Conservation (phyloP, 257 asterid species). For the Scutellaria galericulata region DNA sequence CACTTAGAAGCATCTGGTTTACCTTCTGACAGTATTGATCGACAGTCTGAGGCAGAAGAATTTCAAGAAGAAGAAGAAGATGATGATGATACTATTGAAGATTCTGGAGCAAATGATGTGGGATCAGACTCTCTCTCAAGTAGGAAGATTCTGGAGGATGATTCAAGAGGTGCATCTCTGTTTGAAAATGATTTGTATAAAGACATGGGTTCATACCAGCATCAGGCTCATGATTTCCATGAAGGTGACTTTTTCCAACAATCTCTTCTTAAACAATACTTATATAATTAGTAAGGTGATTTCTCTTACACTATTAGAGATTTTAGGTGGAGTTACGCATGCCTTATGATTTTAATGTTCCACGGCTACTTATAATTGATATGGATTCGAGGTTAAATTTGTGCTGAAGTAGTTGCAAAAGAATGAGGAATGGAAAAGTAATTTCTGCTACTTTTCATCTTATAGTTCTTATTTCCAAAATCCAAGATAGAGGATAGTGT, state of each 20-base stretch:
- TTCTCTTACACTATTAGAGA: background rate
- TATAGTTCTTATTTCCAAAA: conserved; percentile 1
- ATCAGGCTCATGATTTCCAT: conserved; percentile 49
- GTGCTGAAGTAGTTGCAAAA: background rate
- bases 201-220: conserved; percentile 57
- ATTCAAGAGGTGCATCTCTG: conserved; percentile 55
- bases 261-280: background rate
- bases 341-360: background rate
- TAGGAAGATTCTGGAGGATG: conserved; percentile 57
- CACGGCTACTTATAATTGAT: background rate
- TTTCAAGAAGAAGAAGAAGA: conserved; percentile 52
- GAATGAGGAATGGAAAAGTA: background rate
- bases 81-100: conserved; percentile 37
- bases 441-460: too few relatives aligned
- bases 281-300: background rate
- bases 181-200: conserved; percentile 59
- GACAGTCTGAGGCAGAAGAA: conserved; percentile 52
- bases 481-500: background rate
- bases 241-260: conserved; percentile 52
- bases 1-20: conserved; percentile 54
- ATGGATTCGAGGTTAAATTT: background rate
- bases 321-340: conserved; percentile 5
- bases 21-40: conserved; percentile 47
- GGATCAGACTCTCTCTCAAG: conserved; percentile 53
- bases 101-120: conserved; percentile 48